Conservation (phyloP, 768 basidiomycete species). For the Pleurotus salmoneostramineus region DNA sequence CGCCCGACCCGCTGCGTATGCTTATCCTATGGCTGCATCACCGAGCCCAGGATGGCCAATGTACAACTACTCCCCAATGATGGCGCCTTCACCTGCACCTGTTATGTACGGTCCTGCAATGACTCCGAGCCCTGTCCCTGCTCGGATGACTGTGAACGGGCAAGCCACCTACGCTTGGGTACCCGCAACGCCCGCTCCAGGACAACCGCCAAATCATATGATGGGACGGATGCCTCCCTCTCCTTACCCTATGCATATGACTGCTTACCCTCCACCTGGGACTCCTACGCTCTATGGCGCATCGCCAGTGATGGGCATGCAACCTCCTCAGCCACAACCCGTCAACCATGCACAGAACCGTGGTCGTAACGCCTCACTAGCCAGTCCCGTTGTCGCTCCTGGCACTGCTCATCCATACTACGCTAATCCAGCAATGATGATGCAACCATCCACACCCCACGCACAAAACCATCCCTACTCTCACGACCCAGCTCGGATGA, state of each 20-base stretch:
- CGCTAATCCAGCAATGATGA: constrained; percentile 43
- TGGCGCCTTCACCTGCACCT: constrained; percentile 69
- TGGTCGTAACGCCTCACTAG: constrained; percentile 52
- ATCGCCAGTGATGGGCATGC: constrained; percentile 39
- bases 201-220: constrained; percentile 43
- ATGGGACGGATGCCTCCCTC: constrained; percentile 52
- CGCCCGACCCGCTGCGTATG: constrained; percentile 36
- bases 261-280: constrained; percentile 60
- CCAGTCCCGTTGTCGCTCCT: constrained; percentile 72
- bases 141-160: constrained; percentile 59
- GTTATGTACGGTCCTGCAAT: constrained; percentile 62
- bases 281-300: constrained; percentile 46
- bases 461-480: constrained; percentile 43
- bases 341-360: constrained; percentile 33
- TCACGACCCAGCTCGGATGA: constrained; percentile 42
- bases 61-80: constrained; percentile 64
- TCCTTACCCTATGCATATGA: constrained; percentile 62
- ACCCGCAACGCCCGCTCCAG: constrained; percentile 57
- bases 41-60: constrained; percentile 40
- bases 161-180: constrained; percentile 58
- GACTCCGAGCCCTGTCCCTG: constrained; percentile 59
- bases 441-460: constrained; percentile 49
- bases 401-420: constrained; percentile 33
- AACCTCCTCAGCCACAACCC: constrained; percentile 35
- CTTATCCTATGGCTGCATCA: constrained; percentile 39